phyloP scores from a whole-genome alignment of 495 filamentous ascomycete genomes.

The Hypoxylon trugodes region DNA sequence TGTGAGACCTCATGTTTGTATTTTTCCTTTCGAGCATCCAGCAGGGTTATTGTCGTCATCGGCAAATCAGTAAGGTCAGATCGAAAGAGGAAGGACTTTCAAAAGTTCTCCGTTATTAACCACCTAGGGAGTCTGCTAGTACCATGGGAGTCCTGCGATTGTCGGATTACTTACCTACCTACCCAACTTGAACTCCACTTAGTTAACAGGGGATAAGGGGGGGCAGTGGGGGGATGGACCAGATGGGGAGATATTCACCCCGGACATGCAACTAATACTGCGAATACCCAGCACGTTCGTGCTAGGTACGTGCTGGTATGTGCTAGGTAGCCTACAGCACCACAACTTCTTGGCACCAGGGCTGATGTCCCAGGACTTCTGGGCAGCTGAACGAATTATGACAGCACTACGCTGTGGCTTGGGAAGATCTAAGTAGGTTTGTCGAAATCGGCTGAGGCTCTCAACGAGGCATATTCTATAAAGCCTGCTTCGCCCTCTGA shows the following conservation, averaged over 20 bases:
- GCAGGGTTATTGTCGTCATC: neutral
- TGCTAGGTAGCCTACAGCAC: constrained; percentile 6
- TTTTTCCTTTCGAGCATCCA: neutral
- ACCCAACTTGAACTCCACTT: too few species aligned
- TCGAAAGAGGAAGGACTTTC: neutral
- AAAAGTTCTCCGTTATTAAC: neutral
- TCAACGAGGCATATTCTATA: constrained; percentile 26
- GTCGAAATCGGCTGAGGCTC: neutral
- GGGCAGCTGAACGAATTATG: constrained; percentile 11
- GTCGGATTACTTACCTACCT: constrained; percentile 11
- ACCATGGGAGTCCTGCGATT: neutral
- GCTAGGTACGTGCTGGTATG: constrained; percentile 4
- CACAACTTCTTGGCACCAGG: constrained; percentile 24
- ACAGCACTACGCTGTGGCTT: neutral
- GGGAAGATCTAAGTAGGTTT: constrained; percentile 4
- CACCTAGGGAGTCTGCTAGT: too few species aligned
- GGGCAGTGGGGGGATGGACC: too few species aligned
- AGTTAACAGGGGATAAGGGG: too few species aligned
- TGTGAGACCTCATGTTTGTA: constrained; percentile 8
- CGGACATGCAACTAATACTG: constrained; percentile 29
- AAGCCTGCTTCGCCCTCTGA: neutral
- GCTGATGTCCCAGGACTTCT: constrained; percentile 12
- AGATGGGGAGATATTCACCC: constrained; percentile 12
- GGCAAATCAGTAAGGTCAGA: neutral
- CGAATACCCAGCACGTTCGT: neutral